Evolutionary conservation across 1,284 basidiomycete genomes (phyloP), one percentile per base, ranked within the genome.

Genomic region (Austroboletus novae-zelandiae): DNA sequence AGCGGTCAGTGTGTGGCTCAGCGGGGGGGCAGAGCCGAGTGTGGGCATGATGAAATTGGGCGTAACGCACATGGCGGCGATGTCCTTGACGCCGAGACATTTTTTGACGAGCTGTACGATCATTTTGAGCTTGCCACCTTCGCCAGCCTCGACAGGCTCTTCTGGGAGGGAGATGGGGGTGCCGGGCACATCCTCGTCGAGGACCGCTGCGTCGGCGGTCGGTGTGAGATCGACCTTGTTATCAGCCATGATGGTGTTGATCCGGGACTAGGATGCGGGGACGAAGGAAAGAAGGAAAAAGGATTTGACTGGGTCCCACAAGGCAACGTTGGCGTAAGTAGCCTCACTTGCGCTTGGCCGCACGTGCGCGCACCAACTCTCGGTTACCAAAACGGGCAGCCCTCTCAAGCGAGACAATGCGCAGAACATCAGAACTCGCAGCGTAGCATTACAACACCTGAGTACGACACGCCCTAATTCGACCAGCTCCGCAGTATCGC

Each of bases 91-190:
- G 14, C 91, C 85, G 18, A 93, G 76, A 61, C 81, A 93, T 71
- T 86, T 91, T 75, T 92, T 93, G 57, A 94, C 81, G 47, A 96
- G 79, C 62, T 86, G 83, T 11, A 94, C 75, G 45, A 96, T 89
- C 82, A 94, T 91, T 78, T 89, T 92, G 57, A 95, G 77, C 78
- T 91, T 94, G 42, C 91, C 86, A 56, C 91, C 89, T 66, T 95
- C 92, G 36, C 88, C 88, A 29, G 80, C 71, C 53, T 88, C 86
- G 37, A 78, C 80, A 27, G 80, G 70, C 60, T 61, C 60, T 18
- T 94, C 91, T 44, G 89, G 85, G 3, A 94, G 76, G 9, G 87
- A 83, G 42, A 89, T 80, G 49, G 85, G 70, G 17, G 77, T 71
- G n/a, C 67, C 76, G 9, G 82, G 78, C 17, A 76, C 71, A 29